Conservation (phyloP, 805 yeast genomes). For the Debaryomyces tyrocola region DNA sequence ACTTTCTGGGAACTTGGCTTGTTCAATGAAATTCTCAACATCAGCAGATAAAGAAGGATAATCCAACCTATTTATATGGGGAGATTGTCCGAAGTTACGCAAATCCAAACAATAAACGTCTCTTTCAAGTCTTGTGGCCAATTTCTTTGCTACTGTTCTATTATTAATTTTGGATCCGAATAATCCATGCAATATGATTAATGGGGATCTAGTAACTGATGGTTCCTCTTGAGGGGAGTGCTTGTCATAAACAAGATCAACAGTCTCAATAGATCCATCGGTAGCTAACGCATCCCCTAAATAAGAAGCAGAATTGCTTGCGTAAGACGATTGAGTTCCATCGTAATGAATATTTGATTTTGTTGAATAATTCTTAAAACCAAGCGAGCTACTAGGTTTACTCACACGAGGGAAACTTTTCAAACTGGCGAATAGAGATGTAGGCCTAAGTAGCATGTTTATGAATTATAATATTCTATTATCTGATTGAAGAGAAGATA, state of each 20-base stretch:
- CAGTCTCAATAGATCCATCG: slow-evolving; percentile 46
- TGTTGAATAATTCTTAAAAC: not conserved
- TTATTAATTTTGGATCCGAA: slow-evolving; percentile 86
- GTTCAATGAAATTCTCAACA: slow-evolving; percentile 67
- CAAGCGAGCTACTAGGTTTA: not conserved
- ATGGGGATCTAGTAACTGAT: slow-evolving; percentile 47
- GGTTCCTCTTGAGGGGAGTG: slow-evolving; percentile 29
- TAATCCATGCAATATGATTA: slow-evolving; percentile 82
- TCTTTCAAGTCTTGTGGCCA: slow-evolving; percentile 48
- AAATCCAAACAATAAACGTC: slow-evolving; percentile 73
- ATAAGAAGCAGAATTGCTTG: slow-evolving; percentile 10
- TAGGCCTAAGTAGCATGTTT: not conserved
- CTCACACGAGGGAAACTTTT: not conserved
- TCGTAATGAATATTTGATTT: not conserved
- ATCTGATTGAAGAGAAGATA: no score
- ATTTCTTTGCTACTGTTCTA: slow-evolving; percentile 68
- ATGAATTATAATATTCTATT: no score
- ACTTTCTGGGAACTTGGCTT: slow-evolving; percentile 29
- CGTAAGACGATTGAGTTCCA: not conserved
- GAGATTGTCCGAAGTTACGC: slow-evolving; percentile 92
- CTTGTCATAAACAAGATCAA: slow-evolving; percentile 54
- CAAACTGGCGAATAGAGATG: not conserved
- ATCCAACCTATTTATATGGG: slow-evolving; percentile 68
- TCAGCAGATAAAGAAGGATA: slow-evolving; percentile 84
- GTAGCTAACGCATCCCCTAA: slow-evolving; percentile 33